Base-by-base conservation (phyloP, 2,329 filamentous ascomycete genomes). In the Microcera coccophila region DNA sequence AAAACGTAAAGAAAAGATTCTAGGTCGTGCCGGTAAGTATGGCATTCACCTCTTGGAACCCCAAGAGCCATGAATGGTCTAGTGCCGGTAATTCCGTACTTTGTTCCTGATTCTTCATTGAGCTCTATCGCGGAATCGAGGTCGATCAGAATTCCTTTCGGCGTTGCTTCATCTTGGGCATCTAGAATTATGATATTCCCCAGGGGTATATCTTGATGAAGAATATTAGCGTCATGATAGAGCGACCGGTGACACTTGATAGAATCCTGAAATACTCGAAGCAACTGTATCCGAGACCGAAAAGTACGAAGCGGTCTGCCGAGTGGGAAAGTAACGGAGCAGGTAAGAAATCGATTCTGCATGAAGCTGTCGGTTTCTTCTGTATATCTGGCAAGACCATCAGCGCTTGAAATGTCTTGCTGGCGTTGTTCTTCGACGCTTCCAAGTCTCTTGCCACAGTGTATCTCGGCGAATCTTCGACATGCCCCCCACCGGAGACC, bases 1-100 rank as follows among this genome's bases (percentile, higher is more conserved):
- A 61, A 45, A 3, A 57, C 49, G 15, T 60, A 62, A 4, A 62
- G 20, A 21, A 62, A 61, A 1, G 60, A 55, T 36, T 62, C 60
- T 0, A 62, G 46, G 11, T 62, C 59, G 8, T 62, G 54, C 1
- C 53, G 48, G 22, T 58, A 60, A 2, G 51, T 59, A 8, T 48
- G 49, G 0, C 10, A 11, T 3, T 47, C 38, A 1, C 37, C 12
- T 1, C 18, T 37, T 2, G 55, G 38, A 7, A 59, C 22, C 4
- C 45, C 53, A 22, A 62, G 56, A 4, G 58, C 55, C 50, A 62
- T 59, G 22, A 58, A 62, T 3, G 39, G 49, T 53, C 33, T 45
- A 44, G 44, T 65, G 35, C 45, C 54, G 29, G 20, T 22, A 4
- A 42, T 10, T 38, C 44, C 41, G 46, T 9, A 50, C 22, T 42